Base-by-base conservation (phyloP, 2,329 filamentous ascomycete genomes). In the Ascosphaera aggregata region DNA sequence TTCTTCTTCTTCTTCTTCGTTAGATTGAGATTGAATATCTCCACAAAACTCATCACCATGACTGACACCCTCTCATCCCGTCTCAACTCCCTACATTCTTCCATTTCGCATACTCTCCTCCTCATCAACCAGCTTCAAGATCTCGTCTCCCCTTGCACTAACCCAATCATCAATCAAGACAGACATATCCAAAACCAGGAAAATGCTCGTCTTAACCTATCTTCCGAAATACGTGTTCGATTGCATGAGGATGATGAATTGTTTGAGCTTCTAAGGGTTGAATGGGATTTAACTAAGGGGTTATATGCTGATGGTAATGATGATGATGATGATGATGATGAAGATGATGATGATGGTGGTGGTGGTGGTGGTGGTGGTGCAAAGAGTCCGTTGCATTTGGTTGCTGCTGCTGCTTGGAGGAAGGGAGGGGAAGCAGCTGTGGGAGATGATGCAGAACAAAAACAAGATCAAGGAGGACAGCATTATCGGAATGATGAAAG, bases 211-310 rank as follows among this genome's bases (percentile, higher is more conserved):
- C 55, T 75, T 16, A 84, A 93, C 57, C 68, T 94, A 24, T 71
- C 73, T 45, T 65, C 71, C 17, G 84, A 94, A 54, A 92, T 94
- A 45, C 74, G 77, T 46, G 73, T 80, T 49, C 69, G 69, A 15
- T 58, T 94, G 43, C 76, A 80, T 47, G 75, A 80, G 41, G 71
- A 79, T 38, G 76, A 91, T 48, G 81, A 91, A 44, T 81, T 92
- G 42, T 69, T 89, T 45, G 85, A 92, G 54, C 57, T 89, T 15
- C 53, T 94, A 24, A 65, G 64, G 37, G 81, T 89, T 52, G 84
- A 93, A 49, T 66, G 27, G 27, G 27, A 31, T 15, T 31, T 9
- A 15, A 15, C 15, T 31, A n/a, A n/a, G n/a, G 81, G 81, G 48
- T 58, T 84, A 18, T 63, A 69, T 27, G 54, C 63, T 2, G 63